Base-by-base conservation (phyloP, 768 basidiomycete genomes). In the Hericium erinaceus region DNA sequence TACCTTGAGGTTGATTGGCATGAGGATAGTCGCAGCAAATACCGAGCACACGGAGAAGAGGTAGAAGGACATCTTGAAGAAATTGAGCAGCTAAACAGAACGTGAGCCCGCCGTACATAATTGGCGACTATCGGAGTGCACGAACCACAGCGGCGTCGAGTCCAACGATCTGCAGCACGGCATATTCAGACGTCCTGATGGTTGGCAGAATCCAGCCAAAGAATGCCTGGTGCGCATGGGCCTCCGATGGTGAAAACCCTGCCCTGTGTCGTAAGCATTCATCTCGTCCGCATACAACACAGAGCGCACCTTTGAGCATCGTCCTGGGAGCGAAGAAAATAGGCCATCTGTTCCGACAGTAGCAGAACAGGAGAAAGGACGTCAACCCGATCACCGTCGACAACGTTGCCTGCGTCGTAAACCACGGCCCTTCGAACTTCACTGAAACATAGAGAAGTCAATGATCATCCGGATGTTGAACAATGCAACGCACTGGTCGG, bases 151-250 rank as follows among this genome's bases (percentile, higher is more conserved):
- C 95, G 44, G 95, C 95, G 70, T 99, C 95, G 44, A 99, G 74
- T 0, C 95, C 95, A 12, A 99, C 95, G 52, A 97, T 95, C 70
- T 98, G 94, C 2, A 99, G 77, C 3, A 99, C 84, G 0, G 92
- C 89, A 60, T 91, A 94, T 68, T 99, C 95, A 48, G 91, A 94
- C 0, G 87, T 93, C 58, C 80, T 75, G 46, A 98, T 79, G 0
- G 95, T 98, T 1, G 95, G 95, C 63, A 95, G 72, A 54, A 99
- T 89, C 95, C 97, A 99, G 24, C 93, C 93, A 72, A 97, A 93
- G 74, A 97, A 90, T 0, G 87, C 84, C 58, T 82, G 78, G 64
- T 91, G 87, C 2, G 84, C 84, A 66, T 95, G 93, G 0, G 89
- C 93, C 69, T 95, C 92, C 62, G 93, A 91, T 18, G 93, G 92